Base-by-base conservation (phyloP, 2,329 filamentous ascomycete genomes). In the Botrytis cinerea region DNA sequence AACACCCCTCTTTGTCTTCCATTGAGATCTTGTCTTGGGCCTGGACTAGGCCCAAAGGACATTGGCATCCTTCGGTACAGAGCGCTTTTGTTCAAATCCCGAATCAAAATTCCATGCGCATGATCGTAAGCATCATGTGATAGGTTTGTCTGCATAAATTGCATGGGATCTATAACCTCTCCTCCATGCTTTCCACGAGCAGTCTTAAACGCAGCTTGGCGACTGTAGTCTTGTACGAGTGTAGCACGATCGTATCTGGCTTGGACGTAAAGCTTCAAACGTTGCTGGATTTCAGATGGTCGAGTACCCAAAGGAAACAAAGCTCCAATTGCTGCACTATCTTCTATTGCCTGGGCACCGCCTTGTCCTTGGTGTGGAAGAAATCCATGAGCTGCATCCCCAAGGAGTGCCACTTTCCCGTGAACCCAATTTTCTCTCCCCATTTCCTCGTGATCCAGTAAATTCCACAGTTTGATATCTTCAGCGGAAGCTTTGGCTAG, bases 341-440 rank as follows among this genome's bases (percentile, higher is more conserved):
- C 91, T 78, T 93, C 91, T 61, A 93, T 91, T 0, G 91, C 91
- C 73, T 88, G 84, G 0, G 82, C 89, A 14, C 86, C 90, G 2
- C 90, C 90, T 78, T 91, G 89, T 0, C 86, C 89, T 80, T 89
- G 88, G 74, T 89, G 86, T 22, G 90, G 91, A 0, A 90, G 82
- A 77, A 92, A 92, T 0, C 91, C 90, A 79, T 93, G 91, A 0
- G 89, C 91, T 0, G 91, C 89, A 78, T 93, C 91, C 0, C 91
- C 91, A 0, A 93, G 80, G 0, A 92, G 79, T 0, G 85, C 89
- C 35, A 92, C 78, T 14, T 83, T 84, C 0, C 81, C 87, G 2
- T 86, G 85, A 0, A 84, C 82, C 87, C 89, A 93, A 10, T 70
- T 73, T 83, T 0, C 40, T 43, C 35, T 45, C 14, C 62, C 60